Conservation (phyloP, 148 eudicot species). For the Gaultheria prostrata region DNA sequence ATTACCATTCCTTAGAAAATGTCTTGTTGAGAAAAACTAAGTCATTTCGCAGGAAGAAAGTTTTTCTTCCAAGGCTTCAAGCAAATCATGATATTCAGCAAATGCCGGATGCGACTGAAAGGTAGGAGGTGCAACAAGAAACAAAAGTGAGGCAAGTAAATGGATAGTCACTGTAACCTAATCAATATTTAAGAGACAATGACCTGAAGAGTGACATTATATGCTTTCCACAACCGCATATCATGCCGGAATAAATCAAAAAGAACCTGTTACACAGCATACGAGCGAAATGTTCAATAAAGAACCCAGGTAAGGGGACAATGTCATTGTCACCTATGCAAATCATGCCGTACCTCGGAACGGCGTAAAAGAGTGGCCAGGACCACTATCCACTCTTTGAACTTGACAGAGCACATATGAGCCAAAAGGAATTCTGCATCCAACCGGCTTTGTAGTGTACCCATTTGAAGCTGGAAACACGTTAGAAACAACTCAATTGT, state of each 20-base stretch:
- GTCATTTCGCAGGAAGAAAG: conserved; percentile 26
- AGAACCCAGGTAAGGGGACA: background rate
- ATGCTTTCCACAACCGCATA: conserved; percentile 62
- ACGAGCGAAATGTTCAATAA: background rate
- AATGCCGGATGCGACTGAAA: conserved; percentile 20
- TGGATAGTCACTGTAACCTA: background rate
- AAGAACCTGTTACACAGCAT: conserved; percentile 55
- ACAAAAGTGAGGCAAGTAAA: background rate
- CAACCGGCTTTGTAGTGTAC: conserved; percentile 83
- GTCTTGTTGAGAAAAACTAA: background rate
- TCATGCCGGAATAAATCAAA: conserved; percentile 91
- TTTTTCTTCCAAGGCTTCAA: conserved; percentile 30
- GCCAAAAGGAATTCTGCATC: conserved; percentile 98
- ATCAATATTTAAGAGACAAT: background rate
- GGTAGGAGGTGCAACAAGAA: background rate
- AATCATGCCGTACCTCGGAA: conserved; percentile 79
- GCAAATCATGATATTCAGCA: conserved; percentile 20
- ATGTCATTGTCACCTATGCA: background rate
- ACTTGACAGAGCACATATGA: conserved; percentile 98
- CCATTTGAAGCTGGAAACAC: conserved; percentile 81
- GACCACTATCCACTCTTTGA: conserved; percentile 97
- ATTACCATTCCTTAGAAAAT: conserved; percentile 6
- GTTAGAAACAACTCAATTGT: background rate
- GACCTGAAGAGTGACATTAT: conserved; percentile 13
- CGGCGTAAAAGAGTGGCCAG: conserved; percentile 93